Evolutionary conservation across 1,284 basidiomycete species (phyloP).

Genomic region (Entoloma clypeatum): DNA sequence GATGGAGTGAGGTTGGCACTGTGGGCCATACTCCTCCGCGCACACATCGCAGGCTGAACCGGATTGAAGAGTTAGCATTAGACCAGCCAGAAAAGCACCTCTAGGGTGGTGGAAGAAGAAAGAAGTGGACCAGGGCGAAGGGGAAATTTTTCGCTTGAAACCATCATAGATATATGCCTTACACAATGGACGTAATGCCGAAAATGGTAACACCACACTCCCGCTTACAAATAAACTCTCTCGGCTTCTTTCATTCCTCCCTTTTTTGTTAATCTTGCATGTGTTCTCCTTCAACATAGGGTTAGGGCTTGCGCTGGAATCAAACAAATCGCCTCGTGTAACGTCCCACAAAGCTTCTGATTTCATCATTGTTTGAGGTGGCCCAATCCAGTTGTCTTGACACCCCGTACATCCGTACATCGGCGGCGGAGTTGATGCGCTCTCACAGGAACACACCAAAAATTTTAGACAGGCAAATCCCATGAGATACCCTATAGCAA

Average conservation of each 20-base stretch:
- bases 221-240: slow-evolving; percentile 25
- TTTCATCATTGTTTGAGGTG: slow-evolving; percentile 20
- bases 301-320: slow-evolving; percentile 21
- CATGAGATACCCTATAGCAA: too few relatives aligned
- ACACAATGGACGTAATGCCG: slow-evolving; percentile 29
- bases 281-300: slow-evolving; percentile 19
- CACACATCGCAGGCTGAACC: slow-evolving; percentile 82
- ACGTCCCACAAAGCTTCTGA: slow-evolving; percentile 24
- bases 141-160: slow-evolving; percentile 36
- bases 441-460: slow-evolving; percentile 18
- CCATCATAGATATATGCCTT: slow-evolving; percentile 35
- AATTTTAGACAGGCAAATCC: too few relatives aligned
- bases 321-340: slow-evolving; percentile 25
- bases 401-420: slow-evolving; percentile 13
- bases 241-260: slow-evolving; percentile 20
- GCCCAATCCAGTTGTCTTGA: slow-evolving; percentile 14
- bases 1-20: slow-evolving; percentile 70
- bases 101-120: slow-evolving; percentile 30
- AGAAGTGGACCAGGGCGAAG: slow-evolving; percentile 37
- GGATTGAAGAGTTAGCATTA: slow-evolving; percentile 73
- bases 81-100: slow-evolving; percentile 39
- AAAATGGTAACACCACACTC: slow-evolving; percentile 25
- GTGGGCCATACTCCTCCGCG: slow-evolving; percentile 74
- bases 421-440: too few relatives aligned
- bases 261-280: slow-evolving; percentile 20